phyloP scores from a whole-genome alignment of 2,329 filamentous ascomycete genomes.

The Fusarium protoensiforme region DNA sequence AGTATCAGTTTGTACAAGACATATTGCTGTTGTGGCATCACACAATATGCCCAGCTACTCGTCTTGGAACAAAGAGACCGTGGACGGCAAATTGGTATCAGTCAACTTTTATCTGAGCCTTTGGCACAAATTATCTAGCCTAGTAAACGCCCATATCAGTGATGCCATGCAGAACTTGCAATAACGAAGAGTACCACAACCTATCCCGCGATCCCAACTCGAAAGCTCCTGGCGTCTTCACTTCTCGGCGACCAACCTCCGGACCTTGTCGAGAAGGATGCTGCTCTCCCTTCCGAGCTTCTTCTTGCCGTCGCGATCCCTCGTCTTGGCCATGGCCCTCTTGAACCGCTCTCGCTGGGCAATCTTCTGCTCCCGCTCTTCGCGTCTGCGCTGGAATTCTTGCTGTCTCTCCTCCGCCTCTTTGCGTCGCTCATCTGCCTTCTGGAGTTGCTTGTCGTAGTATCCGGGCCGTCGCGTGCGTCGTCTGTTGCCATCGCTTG shows the following conservation, averaged over 20 bases:
- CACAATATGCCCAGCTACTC: not conserved
- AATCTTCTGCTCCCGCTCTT: constrained; percentile 72
- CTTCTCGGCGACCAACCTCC: constrained; percentile 70
- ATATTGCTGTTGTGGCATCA: not conserved
- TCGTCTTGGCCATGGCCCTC: constrained; percentile 78
- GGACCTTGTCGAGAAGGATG: constrained; percentile 81
- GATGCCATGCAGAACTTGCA: not conserved
- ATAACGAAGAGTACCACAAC: not conserved
- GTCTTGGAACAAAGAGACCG: not conserved
- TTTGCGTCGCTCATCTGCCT: constrained; percentile 55
- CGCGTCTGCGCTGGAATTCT: constrained; percentile 61
- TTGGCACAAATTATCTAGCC: constrained; percentile 7
- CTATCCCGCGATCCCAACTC: not conserved
- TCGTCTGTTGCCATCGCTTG: constrained; percentile 48
- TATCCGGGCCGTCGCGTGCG: constrained; percentile 61
- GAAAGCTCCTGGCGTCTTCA: constrained; percentile 1
- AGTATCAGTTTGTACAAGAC: not conserved
- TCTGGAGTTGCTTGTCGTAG: constrained; percentile 72
- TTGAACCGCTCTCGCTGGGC: constrained; percentile 74
- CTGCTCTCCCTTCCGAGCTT: constrained; percentile 86
- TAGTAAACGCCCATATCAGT: constrained; percentile 22
- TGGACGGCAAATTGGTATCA: constrained; percentile 9
- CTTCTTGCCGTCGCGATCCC: constrained; percentile 78
- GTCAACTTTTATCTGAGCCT: constrained; percentile 33
- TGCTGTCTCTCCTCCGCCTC: constrained; percentile 55